These are phyloP conservation scores for Talaromyces rugulosus DNA, from an alignment of 2,329 filamentous ascomycete species.

Conservation along the genomic window DNA sequence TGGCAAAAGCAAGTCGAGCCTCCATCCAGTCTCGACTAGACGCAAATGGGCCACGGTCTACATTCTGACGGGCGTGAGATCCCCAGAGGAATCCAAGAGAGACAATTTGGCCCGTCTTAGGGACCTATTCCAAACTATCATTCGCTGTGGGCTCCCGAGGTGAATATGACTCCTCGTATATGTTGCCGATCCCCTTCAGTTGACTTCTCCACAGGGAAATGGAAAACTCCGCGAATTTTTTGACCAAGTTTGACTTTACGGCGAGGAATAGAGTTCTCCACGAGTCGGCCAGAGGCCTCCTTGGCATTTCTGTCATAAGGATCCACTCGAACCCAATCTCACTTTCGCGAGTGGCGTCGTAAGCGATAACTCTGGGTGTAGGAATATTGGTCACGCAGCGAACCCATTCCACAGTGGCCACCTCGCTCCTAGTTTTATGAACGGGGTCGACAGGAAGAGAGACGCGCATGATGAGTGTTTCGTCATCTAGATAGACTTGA, in stretches of 20 bases:
- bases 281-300: constrained; percentile 3
- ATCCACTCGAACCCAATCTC: constrained; percentile 18
- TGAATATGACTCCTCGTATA: not conserved
- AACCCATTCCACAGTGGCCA: not conserved
- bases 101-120: constrained; percentile 15
- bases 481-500: not conserved
- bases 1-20: constrained; percentile 10
- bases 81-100: constrained; percentile 16
- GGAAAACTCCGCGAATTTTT: not conserved
- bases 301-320: constrained; percentile 10
- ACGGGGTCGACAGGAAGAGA: constrained; percentile 1
- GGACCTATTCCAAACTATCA: not conserved
- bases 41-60: constrained; percentile 14
- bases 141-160: too few relatives aligned
- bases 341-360: constrained; percentile 14
- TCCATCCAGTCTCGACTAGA: constrained; percentile 15
- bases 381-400: constrained; percentile 1
- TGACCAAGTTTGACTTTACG: not conserved
- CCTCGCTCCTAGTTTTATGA: not conserved
- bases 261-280: constrained; percentile 2
- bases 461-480: not conserved
- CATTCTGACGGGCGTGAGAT: constrained; percentile 9
- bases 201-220: not conserved
- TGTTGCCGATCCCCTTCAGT: not conserved
- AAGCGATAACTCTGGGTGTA: constrained; percentile 13